Percentiles rank a stretch among this genome's conserved stretches.
phyloP scores from a whole-genome alignment of 106 monocot genomes.

The Chionographis japonica region DNA sequence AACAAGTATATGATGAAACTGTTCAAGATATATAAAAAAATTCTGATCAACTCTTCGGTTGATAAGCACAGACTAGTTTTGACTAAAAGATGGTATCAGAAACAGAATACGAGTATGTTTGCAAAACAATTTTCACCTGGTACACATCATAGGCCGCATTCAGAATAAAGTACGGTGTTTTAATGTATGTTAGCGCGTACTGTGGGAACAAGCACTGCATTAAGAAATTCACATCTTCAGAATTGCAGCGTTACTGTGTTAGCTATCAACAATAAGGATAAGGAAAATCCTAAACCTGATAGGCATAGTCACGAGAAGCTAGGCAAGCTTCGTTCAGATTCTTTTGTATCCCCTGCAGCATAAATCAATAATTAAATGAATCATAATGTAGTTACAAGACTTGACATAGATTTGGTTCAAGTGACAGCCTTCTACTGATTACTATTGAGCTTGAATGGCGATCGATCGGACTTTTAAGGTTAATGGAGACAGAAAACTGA shows the following conservation, averaged over 20 bases:
- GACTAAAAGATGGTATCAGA: too few relatives aligned
- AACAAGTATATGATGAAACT: conserved; percentile 83
- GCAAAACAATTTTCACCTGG: conserved; percentile 41
- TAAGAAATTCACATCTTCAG: background rate
- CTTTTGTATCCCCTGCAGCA: conserved; percentile 43
- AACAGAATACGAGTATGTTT: too few relatives aligned
- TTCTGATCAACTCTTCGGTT: background rate
- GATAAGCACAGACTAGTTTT: too few relatives aligned
- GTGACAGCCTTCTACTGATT: too few relatives aligned
- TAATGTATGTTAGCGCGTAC: conserved; percentile 46
- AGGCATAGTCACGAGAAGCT: conserved; percentile 19
- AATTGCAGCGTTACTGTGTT: background rate
- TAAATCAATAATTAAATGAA: background rate
- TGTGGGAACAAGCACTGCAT: conserved; percentile 95
- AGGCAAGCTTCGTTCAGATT: conserved; percentile 46
- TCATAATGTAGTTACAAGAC: too few relatives aligned
- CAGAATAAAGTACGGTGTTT: conserved; percentile 76
- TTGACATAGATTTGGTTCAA: too few relatives aligned
- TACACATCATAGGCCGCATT: conserved; percentile 89
- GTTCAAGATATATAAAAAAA: conserved; percentile 9
- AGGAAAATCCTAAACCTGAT: conserved; percentile 27
- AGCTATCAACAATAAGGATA: background rate
- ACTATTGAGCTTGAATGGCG: too few relatives aligned
- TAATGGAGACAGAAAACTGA: conserved; percentile 8
- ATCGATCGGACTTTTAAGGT: background rate